A percentile compares a stretch with the other conserved stretches of the same genome.
phyloP scores from a whole-genome alignment of 2,329 filamentous ascomycete genomes.

The Stagonosporopsis cucurbitacearum region DNA sequence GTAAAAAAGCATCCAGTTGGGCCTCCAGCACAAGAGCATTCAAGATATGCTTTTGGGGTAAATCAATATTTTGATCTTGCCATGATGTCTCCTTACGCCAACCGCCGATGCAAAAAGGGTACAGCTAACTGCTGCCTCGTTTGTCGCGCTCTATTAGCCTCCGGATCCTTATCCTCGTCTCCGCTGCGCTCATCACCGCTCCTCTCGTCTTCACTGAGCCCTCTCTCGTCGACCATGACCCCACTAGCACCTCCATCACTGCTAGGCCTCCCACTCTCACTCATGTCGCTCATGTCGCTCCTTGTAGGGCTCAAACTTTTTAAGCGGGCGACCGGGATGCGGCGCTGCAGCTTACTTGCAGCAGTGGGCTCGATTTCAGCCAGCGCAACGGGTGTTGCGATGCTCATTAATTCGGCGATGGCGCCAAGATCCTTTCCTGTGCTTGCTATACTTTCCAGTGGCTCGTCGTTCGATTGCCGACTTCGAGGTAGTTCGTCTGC shows the following conservation, averaged over 20 bases:
- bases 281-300: conserved; percentile 29
- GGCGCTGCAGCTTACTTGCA: conserved; percentile 34
- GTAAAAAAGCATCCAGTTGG: no score
- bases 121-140: conserved; percentile 25
- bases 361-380: conserved; percentile 48
- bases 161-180: conserved; percentile 22
- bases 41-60: no score
- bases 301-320: conserved; percentile 45
- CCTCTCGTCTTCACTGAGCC: conserved; percentile 45
- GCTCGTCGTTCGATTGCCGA: neutral
- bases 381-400: conserved; percentile 46
- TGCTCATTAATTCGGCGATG: conserved; percentile 42
- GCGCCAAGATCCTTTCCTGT: conserved; percentile 35
- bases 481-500: conserved; percentile 3
- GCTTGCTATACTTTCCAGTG: conserved; percentile 7
- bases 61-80: no score
- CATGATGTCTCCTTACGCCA: neutral
- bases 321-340: conserved; percentile 26
- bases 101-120: conserved; percentile 3
- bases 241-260: conserved; percentile 35
- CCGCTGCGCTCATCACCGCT: conserved; percentile 45
- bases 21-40: no score
- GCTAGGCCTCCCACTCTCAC: conserved; percentile 24
- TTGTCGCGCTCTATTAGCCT: conserved; percentile 2
- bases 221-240: conserved; percentile 52